phyloP scores from a whole-genome alignment of 2,329 filamentous ascomycete genomes.

The Paecilomyces sp. region DNA sequence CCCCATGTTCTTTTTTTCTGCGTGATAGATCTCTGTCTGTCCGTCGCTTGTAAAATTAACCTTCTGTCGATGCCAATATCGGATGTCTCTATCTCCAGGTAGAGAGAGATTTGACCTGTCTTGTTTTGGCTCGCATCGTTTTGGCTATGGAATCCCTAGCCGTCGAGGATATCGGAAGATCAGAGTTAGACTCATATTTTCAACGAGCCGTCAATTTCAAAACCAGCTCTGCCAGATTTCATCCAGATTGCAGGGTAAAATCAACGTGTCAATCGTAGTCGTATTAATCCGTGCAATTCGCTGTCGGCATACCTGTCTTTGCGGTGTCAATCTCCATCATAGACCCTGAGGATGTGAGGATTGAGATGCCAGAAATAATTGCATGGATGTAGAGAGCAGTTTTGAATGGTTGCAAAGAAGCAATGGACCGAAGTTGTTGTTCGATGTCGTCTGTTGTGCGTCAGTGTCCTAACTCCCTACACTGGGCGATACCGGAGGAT shows the following conservation, averaged over 20 bases:
- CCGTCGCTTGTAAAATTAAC: not conserved
- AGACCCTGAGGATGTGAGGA: too few relatives aligned
- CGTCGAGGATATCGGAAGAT: not conserved
- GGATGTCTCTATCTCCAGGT: conserved; percentile 1
- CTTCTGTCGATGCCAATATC: conserved; percentile 14
- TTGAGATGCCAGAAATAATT: too few relatives aligned
- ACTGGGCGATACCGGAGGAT: too few relatives aligned
- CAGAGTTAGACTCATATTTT: not conserved
- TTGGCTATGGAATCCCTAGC: not conserved
- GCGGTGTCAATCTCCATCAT: too few relatives aligned
- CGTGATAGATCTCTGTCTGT: not conserved
- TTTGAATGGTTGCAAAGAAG: too few relatives aligned
- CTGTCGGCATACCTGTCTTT: too few relatives aligned
- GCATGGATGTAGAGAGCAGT: too few relatives aligned
- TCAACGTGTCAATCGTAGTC: not conserved
- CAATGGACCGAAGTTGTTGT: too few relatives aligned
- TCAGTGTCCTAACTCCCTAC: too few relatives aligned
- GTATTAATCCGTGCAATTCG: not conserved
- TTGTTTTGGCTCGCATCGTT: not conserved
- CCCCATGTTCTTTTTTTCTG: not conserved
- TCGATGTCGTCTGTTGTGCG: too few relatives aligned
- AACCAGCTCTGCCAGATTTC: not conserved
- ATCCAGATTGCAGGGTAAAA: not conserved
- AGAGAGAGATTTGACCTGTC: not conserved
- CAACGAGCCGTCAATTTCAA: not conserved